Evolutionary conservation across 108 stramenopile genomes (phyloP), one percentile per base, ranked within the genome.

Genomic region (Pseudonitzschia multiseries): DNA sequence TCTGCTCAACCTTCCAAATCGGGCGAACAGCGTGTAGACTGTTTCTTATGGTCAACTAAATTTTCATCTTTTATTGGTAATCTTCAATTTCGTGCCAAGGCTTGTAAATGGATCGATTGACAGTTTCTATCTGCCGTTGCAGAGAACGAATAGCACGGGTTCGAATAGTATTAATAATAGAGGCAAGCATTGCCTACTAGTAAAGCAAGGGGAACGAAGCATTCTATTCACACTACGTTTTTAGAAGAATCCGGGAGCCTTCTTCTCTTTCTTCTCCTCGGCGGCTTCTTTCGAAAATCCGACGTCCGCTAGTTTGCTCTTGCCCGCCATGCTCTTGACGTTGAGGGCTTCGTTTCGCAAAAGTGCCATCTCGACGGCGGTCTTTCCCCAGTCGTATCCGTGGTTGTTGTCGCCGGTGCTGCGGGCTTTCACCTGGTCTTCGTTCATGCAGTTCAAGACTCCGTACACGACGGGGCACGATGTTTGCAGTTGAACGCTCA

Each of bases 311-410:
- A 76, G 68, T 36, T 66, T 68, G 31, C 48, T 51, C 26, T 32
- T 64, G 17, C 28, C 51, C 1, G 78, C 79, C 10, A 14, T n/a
- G 1, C 78, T 74, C 65, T 83, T 83, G 46, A 72, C 73, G 40
- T 87, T 84, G 65, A 92, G 65, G 18, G 95, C 95, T 73, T 94
- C 91, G 26, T 77, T 81, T 56, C 91, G 84, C 71, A 97, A 73
- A 33, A 95, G 69, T 2, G 94, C 97, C 97, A 97, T 97, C 84
- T 97, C 95, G 28, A 97, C 94, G 3, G 97, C 95, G 42, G 95
- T 97, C 83, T 94, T 95, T 32, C 93, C 97, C 98, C 98, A 98
- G 61, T 89, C 95, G 18, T 85, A 65, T 21, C 98, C 98, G 82
- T 97, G 97, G 80, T 98, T 98, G 87, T 90, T 84, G 56, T 80